Evolutionary conservation across 495 filamentous ascomycete species (phyloP), one percentile per base, ranked within the genome.

Genomic region (Podospora australis): DNA sequence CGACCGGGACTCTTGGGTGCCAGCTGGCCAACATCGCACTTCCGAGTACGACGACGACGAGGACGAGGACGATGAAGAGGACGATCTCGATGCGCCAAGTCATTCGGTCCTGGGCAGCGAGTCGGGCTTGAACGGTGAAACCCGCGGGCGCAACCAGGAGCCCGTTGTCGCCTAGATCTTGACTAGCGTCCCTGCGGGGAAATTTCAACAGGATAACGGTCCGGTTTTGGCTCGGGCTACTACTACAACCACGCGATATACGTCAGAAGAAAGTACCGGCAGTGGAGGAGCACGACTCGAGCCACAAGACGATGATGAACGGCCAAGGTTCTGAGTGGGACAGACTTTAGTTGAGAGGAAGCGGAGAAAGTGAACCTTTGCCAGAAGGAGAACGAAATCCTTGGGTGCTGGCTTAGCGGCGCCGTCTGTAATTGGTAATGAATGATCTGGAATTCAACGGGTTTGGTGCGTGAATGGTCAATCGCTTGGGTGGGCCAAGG

Each of bases 1-100:
- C 52, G 83, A 90, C 59, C 78, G 86, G n/a, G 87, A 94, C 64
- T 87, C 84, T 4, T 96, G 92, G 92, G 80, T 92, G 36, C 82
- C 87, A 3, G 89, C 89, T 3, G 80, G 80, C 46, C 82, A 88
- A 56, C 91, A 96, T 71, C 67, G 74, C 48, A 73, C 74, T 16
- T 75, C 73, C 11, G 70, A 71, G 21, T 40, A 25, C 21, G 41
- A n/a, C 20, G 72, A 74, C 2, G 75, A 77, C 19, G 70, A 64
- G n/a, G 64, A 66, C 17, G 68, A 70, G 10, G 77, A 77, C 24
- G 74, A 78, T 9, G 74, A 74, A n/a, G 76, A 74, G 9, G 70
- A 70, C n/a, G 75, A 74, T 46, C 65, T 70, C 17, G 64, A 77
- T 11, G 77, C 60, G 2, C 58, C 58, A 26, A 64, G 61, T 35